phyloP scores from a whole-genome alignment of 2,329 filamentous ascomycete genomes.

The Sporothrix curviconia region DNA sequence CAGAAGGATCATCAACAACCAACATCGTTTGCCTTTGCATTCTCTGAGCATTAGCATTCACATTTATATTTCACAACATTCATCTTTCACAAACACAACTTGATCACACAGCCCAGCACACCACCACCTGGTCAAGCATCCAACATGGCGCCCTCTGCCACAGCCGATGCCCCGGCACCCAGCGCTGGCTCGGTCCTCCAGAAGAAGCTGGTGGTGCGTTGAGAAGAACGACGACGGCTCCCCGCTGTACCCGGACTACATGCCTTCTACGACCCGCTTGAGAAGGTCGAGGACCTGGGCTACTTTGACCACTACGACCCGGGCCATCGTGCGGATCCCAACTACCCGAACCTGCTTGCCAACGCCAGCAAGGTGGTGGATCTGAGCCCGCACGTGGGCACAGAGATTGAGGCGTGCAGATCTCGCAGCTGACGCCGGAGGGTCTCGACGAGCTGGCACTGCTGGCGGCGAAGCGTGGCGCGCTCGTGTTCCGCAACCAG shows the following conservation, averaged over 20 bases:
- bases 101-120: too few relatives aligned
- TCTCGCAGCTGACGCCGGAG: constrained; percentile 6
- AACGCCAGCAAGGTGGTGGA: background rate
- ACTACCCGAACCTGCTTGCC: constrained; percentile 1
- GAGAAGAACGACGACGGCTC: constrained; percentile 6
- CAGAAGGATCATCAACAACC: background rate
- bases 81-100: background rate
- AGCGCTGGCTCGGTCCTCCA: background rate
- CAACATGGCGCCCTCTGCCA: constrained; percentile 5
- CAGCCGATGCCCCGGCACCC: background rate
- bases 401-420: constrained; percentile 2
- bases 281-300: constrained; percentile 5
- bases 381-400: constrained; percentile 7
- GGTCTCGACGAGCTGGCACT: constrained; percentile 5
- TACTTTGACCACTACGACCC: constrained; percentile 8
- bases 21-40: too few relatives aligned
- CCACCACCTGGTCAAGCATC: too few relatives aligned
- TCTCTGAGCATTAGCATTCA: too few relatives aligned
- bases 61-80: too few relatives aligned
- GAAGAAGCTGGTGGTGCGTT: constrained; percentile 1
- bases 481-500: constrained; percentile 10
- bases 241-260: constrained; percentile 9
- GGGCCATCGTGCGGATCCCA: constrained; percentile 9
- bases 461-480: constrained; percentile 3
- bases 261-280: constrained; percentile 10